Evolutionary conservation across 441 rosid genomes (phyloP), one percentile per base, ranked within the genome.

Genomic region (Sinapis alba): DNA sequence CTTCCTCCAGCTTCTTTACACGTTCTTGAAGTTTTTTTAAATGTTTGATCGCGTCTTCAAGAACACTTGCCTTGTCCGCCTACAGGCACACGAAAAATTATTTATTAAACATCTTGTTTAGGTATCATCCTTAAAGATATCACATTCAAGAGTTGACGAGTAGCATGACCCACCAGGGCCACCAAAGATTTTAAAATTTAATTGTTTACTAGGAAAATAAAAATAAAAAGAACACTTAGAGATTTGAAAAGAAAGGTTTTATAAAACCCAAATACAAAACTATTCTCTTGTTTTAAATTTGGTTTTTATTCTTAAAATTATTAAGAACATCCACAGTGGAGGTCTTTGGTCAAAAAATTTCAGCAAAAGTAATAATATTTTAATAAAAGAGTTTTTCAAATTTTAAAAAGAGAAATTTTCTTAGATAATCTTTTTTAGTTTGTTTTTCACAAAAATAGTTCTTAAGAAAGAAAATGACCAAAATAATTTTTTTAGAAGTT

Each of bases 41-140:
- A 87, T 90, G 88, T 78, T 88, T 85, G 11, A 86, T 84, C 3
- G 97, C 93, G 0, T 88, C 97, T 73, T 84, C 99, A 34, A 94
- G 91, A 27, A 94, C 79, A 1, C 94, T 88, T 27, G 93, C 93
- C 73, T 90, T 94, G 79, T 94, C 97, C 70, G 76, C 83, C 98
- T 93, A 79, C 47, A 65, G 54, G 34, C 13, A 68, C 2, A 23
- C 30, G 19, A 1, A 7, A 11, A 4, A 62, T 20, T 28, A 4
- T 38, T 59, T 2, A 45, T 4, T 9, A 4, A 50, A 50, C 0
- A 16, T 50, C 9, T 20, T 50, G 56, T 45, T 45, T 15, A 15
- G 18, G 5, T 30, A 45, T 45, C 53, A 15, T 43, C 53, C 53
- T 45, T 45, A 45, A 18, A 18, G 56, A 50, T 12, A 50, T 18